These are phyloP conservation scores for Diaporthe capsici DNA, from an alignment of 2,329 filamentous ascomycete genomes.

Conservation along the genomic window DNA sequence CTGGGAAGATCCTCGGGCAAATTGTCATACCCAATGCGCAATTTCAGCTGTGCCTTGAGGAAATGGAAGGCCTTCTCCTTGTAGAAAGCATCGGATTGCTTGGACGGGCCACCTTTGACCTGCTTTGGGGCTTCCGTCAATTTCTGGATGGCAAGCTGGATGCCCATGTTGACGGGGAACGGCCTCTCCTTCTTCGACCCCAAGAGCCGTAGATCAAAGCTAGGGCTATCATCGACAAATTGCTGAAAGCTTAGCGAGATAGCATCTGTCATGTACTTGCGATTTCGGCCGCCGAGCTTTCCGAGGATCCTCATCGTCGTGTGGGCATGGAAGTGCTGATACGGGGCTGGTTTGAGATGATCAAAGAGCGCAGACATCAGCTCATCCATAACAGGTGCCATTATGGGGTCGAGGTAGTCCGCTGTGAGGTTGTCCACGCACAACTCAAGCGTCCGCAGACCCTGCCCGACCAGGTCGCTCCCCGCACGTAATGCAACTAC, in stretches of 20 bases:
- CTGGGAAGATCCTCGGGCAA: constrained; percentile 91
- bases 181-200: constrained; percentile 91
- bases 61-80: constrained; percentile 93
- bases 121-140: constrained; percentile 84
- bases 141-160: constrained; percentile 91
- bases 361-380: constrained; percentile 98
- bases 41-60: constrained; percentile 89
- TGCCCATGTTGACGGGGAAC: constrained; percentile 87
- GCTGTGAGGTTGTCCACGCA: constrained; percentile 99
- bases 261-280: constrained; percentile 94
- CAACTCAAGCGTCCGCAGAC: constrained; percentile 90
- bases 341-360: constrained; percentile 92
- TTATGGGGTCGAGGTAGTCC: constrained; percentile 98
- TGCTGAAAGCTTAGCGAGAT: constrained; percentile 86
- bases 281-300: constrained; percentile 94
- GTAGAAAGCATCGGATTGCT: constrained; percentile 84
- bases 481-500: constrained; percentile 95
- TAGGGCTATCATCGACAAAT: constrained; percentile 89
- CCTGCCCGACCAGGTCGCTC: constrained; percentile 94
- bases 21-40: constrained; percentile 88
- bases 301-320: constrained; percentile 98
- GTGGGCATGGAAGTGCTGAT: constrained; percentile 97
- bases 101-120: constrained; percentile 62
- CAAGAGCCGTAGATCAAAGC: constrained; percentile 89
- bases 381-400: constrained; percentile 98